Evolutionary conservation across 371 early-diverging fungal genomes (phyloP).

Genomic region (Lichtheimia ramosa): DNA sequence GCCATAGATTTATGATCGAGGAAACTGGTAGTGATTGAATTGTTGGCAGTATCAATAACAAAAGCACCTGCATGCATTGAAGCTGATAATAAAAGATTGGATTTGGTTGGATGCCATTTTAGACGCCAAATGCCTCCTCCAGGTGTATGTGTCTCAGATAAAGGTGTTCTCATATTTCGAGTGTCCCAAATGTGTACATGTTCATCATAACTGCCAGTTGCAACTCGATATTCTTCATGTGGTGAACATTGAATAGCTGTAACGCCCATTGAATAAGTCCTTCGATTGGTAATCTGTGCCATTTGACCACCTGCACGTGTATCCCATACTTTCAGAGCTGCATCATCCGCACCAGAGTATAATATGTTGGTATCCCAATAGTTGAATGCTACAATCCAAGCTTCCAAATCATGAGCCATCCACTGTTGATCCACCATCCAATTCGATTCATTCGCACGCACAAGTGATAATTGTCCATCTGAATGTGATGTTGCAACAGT

Average conservation of each 20-base stretch:
- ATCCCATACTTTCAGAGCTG: slow-evolving; percentile 86
- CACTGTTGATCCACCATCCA: slow-evolving; percentile 48
- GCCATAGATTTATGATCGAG: slow-evolving; percentile 83
- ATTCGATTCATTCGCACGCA: slow-evolving; percentile 37
- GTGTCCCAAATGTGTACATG: slow-evolving; percentile 87
- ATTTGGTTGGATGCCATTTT: slow-evolving; percentile 85
- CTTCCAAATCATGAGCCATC: slow-evolving; percentile 88
- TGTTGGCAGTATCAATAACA: slow-evolving; percentile 25
- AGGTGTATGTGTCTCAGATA: slow-evolving; percentile 59
- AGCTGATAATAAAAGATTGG: slow-evolving; percentile 71
- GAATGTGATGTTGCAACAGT: slow-evolving; percentile 66
- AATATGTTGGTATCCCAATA: slow-evolving; percentile 68
- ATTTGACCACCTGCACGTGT: slow-evolving; percentile 45
- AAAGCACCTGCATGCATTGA: slow-evolving; percentile 81
- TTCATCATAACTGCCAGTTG: slow-evolving; percentile 91
- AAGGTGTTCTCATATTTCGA: slow-evolving; percentile 73
- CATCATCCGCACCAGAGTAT: slow-evolving; percentile 83
- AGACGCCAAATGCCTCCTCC: slow-evolving; percentile 95
- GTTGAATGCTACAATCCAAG: slow-evolving; percentile 90
- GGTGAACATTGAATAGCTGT: slow-evolving; percentile 85
- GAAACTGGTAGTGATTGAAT: slow-evolving; percentile 34
- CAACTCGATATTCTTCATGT: slow-evolving; percentile 68
- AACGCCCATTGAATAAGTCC: slow-evolving; percentile 76
- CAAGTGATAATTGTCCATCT: slow-evolving; percentile 61
- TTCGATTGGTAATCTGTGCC: slow-evolving; percentile 20